Base-by-base conservation (phyloP, 2,329 filamentous ascomycete genomes). In the Shiraia bambusicola region DNA sequence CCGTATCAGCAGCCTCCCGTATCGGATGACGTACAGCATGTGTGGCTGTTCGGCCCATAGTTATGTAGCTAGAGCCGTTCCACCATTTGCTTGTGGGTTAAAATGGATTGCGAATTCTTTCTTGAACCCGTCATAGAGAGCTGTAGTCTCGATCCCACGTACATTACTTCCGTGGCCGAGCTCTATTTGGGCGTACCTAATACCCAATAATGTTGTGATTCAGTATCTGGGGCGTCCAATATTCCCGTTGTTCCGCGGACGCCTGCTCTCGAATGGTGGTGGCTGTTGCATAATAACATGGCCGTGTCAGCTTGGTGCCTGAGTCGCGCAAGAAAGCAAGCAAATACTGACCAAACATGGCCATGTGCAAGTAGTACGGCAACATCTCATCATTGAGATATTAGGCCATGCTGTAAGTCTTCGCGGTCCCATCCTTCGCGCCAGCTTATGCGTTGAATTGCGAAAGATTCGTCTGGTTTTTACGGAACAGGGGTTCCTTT, bases 51-150 rank as follows among this genome's bases (percentile, higher is more conserved):
- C 75, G 65, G 2, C 76, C 76, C 63, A 79, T 68, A n/a, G n/a
- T n/a, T n/a, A n/a, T n/a, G n/a, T n/a, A n/a, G n/a, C n/a, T n/a
- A 1, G 71, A 70, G 1, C 76, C 76, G 56, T 78, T 78, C 76
- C 76, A 79, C 75, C 74, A 78, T 58, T 79, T 78, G 50, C 72
- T 76, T 2, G 76, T 72, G 1, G 76, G 78, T 14, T 78, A 56
- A 17, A 72, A 73, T 9, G 76, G 76, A 47, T 74, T 77, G 56
- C 62, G 43, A 79, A 78, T 25, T 75, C 69, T 44, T 73, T 72
- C 5, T 61, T 63, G 17, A 63, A 52, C 1, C 63, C 62, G 50
- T 77, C 70, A 72, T 73, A 78, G 24, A 61, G 70, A 1, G 76
- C 76, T 33, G 71, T 59, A 11, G 72, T 72, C 46, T 79, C 76